These are phyloP conservation scores for Populus tremula DNA, from an alignment of 345 rosid species.

Conservation along the genomic window DNA sequence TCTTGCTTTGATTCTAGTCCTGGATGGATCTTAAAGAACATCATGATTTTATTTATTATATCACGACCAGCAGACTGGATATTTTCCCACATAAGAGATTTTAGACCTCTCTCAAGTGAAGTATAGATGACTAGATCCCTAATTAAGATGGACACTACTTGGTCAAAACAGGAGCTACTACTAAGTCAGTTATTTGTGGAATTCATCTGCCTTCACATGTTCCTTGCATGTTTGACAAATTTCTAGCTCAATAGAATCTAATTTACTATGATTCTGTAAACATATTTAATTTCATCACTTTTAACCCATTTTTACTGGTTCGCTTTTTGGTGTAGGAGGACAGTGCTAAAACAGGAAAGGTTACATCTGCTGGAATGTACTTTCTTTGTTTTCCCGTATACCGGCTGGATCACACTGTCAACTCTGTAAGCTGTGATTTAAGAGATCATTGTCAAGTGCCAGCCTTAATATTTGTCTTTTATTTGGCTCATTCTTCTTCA, in stretches of 20 bases:
- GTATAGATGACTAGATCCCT: not conserved
- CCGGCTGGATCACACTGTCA: conserved; percentile 72
- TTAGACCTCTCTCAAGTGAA: not conserved
- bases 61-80: not conserved
- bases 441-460: not conserved
- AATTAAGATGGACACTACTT: not conserved
- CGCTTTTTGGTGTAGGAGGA: conserved; percentile 59
- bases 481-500: conserved; percentile 17
- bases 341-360: conserved; percentile 73
- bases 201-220: not conserved
- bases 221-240: not conserved
- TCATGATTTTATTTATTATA: not conserved
- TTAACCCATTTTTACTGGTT: not conserved
- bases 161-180: not conserved
- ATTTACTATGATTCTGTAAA: not conserved
- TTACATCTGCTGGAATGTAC: conserved; percentile 94
- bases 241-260: not conserved
- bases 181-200: not conserved
- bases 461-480: conserved; percentile 7
- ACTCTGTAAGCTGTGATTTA: conserved; percentile 52
- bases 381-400: conserved; percentile 96
- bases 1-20: not conserved
- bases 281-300: not conserved
- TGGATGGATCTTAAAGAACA: not conserved
- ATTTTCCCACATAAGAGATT: not conserved